phyloP scores from a whole-genome alignment of 768 basidiomycete genomes.

The Podaxis sp. region DNA sequence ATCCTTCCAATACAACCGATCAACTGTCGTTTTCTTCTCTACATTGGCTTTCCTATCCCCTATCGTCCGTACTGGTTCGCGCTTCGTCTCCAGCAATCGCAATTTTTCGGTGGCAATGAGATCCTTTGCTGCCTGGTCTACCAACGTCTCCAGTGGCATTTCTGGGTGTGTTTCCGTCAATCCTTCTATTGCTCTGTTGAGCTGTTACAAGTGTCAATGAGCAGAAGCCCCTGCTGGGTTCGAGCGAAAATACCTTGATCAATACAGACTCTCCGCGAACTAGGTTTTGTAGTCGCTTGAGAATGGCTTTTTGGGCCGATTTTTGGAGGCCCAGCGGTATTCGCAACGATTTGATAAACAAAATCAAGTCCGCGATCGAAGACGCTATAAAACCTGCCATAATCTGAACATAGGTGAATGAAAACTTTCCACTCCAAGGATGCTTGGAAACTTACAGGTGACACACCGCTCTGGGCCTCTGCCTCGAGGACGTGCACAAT shows the following conservation, averaged over 20 bases:
- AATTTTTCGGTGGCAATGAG: conserved; percentile 70
- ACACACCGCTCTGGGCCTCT: conserved; percentile 41
- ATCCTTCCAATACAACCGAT: conserved; percentile 7
- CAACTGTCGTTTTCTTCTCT: conserved; percentile 13
- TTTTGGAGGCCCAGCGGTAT: conserved; percentile 53
- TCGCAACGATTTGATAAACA: conserved; percentile 58
- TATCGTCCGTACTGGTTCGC: conserved; percentile 17
- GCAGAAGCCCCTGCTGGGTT: not conserved
- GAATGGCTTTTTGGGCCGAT: conserved; percentile 44
- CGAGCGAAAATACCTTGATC: conserved; percentile 42
- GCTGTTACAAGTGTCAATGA: conserved; percentile 30
- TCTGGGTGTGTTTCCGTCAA: conserved; percentile 52
- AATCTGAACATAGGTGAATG: conserved; percentile 34
- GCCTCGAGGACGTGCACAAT: conserved; percentile 48
- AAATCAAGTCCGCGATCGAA: conserved; percentile 63
- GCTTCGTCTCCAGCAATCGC: conserved; percentile 43
- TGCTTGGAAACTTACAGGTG: conserved; percentile 31
- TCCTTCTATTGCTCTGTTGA: conserved; percentile 50
- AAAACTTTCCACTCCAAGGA: not conserved
- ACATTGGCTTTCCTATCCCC: conserved; percentile 9
- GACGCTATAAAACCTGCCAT: conserved; percentile 52
- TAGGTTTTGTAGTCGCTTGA: conserved; percentile 49
- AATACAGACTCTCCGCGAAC: conserved; percentile 46
- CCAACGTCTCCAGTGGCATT: conserved; percentile 40
- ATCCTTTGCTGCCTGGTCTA: conserved; percentile 61